Conservation (phyloP, 768 basidiomycete genomes). For the Russula virescens region DNA sequence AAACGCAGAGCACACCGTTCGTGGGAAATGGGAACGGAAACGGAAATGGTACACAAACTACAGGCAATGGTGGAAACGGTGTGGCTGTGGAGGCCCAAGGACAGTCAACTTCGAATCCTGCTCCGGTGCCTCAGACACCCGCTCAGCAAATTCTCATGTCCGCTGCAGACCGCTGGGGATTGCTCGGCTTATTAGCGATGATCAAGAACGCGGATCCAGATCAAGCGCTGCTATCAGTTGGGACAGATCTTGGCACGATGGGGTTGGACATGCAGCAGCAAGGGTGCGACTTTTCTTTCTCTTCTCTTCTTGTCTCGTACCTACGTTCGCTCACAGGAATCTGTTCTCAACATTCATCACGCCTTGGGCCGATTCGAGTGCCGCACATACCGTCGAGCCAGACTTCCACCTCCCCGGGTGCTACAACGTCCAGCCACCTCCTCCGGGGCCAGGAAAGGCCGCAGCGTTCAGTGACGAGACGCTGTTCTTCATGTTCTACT, state of each 20-base stretch:
- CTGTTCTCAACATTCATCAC: slow-evolving; percentile 89
- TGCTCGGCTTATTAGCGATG: slow-evolving; percentile 69
- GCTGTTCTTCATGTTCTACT: slow-evolving; percentile 95
- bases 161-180: slow-evolving; percentile 25
- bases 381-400: slow-evolving; percentile 77
- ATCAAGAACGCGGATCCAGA: slow-evolving; percentile 82
- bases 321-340: slow-evolving; percentile 40
- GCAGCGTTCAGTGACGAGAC: slow-evolving; percentile 89
- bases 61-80: slow-evolving; percentile 25
- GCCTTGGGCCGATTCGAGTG: slow-evolving; percentile 87
- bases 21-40: slow-evolving; percentile 23
- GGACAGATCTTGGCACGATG: slow-evolving; percentile 83
- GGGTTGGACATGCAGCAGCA: slow-evolving; percentile 79
- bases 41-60: slow-evolving; percentile 12
- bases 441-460: slow-evolving; percentile 73
- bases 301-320: background rate
- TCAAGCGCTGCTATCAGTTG: slow-evolving; percentile 70
- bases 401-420: slow-evolving; percentile 84
- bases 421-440: slow-evolving; percentile 83
- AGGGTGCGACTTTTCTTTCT: slow-evolving; percentile 50
- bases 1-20: slow-evolving; percentile 13
- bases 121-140: slow-evolving; percentile 34
- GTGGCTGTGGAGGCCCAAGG: slow-evolving; percentile 18
- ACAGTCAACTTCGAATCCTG: slow-evolving; percentile 23
- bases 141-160: slow-evolving; percentile 26